Evolutionary conservation across 768 basidiomycete genomes (phyloP).

Genomic region (Chiua virens): DNA sequence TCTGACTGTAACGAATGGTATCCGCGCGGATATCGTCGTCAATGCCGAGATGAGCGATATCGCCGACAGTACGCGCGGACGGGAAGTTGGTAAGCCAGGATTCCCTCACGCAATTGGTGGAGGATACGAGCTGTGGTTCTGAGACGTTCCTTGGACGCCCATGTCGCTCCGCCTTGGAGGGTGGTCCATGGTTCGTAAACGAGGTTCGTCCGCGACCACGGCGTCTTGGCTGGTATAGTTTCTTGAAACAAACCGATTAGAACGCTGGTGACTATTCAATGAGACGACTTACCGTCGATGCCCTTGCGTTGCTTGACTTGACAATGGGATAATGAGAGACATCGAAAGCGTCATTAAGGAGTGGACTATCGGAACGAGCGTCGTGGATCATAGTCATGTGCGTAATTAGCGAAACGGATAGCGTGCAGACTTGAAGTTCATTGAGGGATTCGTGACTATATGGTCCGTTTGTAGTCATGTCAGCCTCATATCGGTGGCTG

Average conservation of each 20-base stretch:
- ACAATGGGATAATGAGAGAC: constrained; percentile 12
- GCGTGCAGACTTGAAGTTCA: neutral
- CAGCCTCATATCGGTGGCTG: constrained; percentile 17
- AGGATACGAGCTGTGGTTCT: constrained; percentile 21
- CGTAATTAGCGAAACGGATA: neutral
- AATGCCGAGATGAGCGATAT: constrained; percentile 5
- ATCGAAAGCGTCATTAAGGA: constrained; percentile 23
- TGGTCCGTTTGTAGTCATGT: neutral
- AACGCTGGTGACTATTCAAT: neutral
- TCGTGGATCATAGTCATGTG: constrained; percentile 1
- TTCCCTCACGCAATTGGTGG: constrained; percentile 15
- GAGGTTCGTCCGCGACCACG: constrained; percentile 2
- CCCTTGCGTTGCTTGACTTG: neutral
- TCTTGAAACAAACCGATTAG: neutral
- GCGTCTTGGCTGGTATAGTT: neutral
- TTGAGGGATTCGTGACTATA: neutral
- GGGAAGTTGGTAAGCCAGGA: constrained; percentile 16
- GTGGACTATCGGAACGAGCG: constrained; percentile 21
- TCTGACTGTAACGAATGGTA: constrained; percentile 1
- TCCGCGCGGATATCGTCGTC: neutral
- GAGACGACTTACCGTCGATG: constrained; percentile 5
- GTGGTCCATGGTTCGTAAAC: neutral
- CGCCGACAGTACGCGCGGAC: constrained; percentile 8
- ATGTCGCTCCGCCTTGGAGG: neutral
- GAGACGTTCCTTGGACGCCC: constrained; percentile 19